Base-by-base conservation (phyloP, 805 yeast species). In the Lipomyces sp. region DNA sequence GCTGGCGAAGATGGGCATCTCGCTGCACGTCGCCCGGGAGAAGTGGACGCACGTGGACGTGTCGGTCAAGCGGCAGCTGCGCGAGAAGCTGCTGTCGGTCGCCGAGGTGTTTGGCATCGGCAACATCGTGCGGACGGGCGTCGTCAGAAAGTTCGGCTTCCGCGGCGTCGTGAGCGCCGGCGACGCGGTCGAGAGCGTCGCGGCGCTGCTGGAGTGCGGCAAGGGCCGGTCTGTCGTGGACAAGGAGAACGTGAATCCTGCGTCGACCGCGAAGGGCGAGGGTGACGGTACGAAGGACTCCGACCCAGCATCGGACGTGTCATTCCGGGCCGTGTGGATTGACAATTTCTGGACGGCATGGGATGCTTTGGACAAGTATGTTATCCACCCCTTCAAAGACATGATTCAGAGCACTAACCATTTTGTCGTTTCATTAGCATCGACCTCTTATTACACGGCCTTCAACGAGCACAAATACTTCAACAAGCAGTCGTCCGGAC, bases 1-100 rank as follows among this genome's bases (percentile, higher is more conserved):
- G 79, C 87, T 93, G 70, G 98, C 98, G 1, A 80, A 85, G 61
- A 93, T 95, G 96, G 98, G 98, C 6, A 84, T 93, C 4, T 83
- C 96, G 0, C 72, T 93, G 42, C 83, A 81, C 4, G 82, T 84
- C n/a, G 93, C 98, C 0, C 84, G 83, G 62, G 96, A 93, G 66
- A 82, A 82, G 49, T 93, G 98, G 98, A 74, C 84, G 23, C 95
- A 91, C 65, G 80, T 91, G 82, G 93, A 88, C 64, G 79, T 86
- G 34, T 75, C 77, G 8, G 73, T 91, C 45, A 95, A 93, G 65
- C 80, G 82, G 49, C 83, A 81, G 54, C 70, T 93, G 22, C 83
- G 84, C 21, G 65, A 73, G 13, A 82, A 86, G 21, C 84, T 93
- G 63, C 77, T 74, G 53, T 81, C 80, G 59, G 85, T 86, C 51